phyloP scores from a whole-genome alignment of 192 early-diverging fungal species.

The Paraglomus occultum region DNA sequence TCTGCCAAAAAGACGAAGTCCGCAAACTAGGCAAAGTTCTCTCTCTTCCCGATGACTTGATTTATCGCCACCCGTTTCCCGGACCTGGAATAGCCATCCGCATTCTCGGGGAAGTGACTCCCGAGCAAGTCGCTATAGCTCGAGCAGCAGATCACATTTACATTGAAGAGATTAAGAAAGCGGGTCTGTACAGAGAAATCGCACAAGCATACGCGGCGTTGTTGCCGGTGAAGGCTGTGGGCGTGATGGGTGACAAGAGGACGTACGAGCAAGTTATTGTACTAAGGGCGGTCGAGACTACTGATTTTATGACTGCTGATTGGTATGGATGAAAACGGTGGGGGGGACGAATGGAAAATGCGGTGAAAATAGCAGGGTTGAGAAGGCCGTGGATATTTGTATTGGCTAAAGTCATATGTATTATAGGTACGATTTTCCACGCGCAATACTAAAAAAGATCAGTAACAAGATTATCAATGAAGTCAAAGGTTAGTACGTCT shows the following conservation, averaged over 20 bases:
- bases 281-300: slow-evolving; percentile 93
- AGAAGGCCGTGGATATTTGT: too few relatives aligned
- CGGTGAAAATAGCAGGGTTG: too few relatives aligned
- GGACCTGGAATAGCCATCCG: slow-evolving; percentile 99
- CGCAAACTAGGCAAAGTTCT: slow-evolving; percentile 91
- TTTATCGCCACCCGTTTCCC: slow-evolving; percentile 99
- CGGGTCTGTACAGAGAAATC: slow-evolving; percentile 94
- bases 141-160: slow-evolving; percentile 95
- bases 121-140: slow-evolving; percentile 90
- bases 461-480: slow-evolving; percentile 97
- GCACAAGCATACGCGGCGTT: slow-evolving; percentile 98
- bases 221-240: slow-evolving; percentile 92
- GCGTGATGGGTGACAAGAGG: slow-evolving; percentile 99
- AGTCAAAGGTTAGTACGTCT: slow-evolving; percentile 67
- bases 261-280: slow-evolving; percentile 99
- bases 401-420: slow-evolving; percentile 30
- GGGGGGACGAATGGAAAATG: background rate
- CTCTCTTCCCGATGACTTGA: slow-evolving; percentile 87
- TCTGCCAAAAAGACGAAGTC: slow-evolving; percentile 74
- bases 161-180: slow-evolving; percentile 99
- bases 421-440: slow-evolving; percentile 73
- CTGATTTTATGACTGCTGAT: slow-evolving; percentile 99
- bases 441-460: slow-evolving; percentile 87
- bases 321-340: slow-evolving; percentile 47
- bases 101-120: slow-evolving; percentile 94